Evolutionary conservation across 495 filamentous ascomycete genomes (phyloP), one percentile per base, ranked within the genome.

Genomic region (Penicillium alfredii): DNA sequence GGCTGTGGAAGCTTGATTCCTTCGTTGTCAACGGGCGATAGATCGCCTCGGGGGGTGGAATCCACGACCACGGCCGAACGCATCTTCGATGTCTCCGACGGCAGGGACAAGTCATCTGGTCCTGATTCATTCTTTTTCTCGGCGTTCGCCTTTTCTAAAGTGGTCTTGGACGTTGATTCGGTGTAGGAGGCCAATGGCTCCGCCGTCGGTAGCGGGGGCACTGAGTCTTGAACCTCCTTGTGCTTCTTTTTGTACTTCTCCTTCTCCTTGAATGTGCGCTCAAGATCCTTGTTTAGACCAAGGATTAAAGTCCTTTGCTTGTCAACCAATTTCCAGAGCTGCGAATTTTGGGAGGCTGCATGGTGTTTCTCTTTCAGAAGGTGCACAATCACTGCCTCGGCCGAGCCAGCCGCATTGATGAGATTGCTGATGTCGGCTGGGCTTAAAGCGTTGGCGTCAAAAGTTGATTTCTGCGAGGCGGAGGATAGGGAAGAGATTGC

Each of bases 231-330:
- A 36, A 79, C 64, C 30, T 95, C 87, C 57, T 93, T 95, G 9
- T 93, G 47, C 60, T 88, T 93, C 63, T 86, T 89, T 41, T 82
- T 77, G 58, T 96, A 98, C 40, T 82, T 80, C 29, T 97, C 92
- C 59, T 96, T 97, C 45, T 96, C 92, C 55, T 94, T 94, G 50
- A 94, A 57, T 3, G 90, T 81, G 31, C 84, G 78, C 58, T 96
- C 89, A 15, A 98, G 71, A 53, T 98, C 92, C 60, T 92, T 93
- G 50, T 97, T 96, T 23, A 98, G 69, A 1, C 92, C 93, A 16
- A 95, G 51, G 21, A 98, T 88, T 73, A 98, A 84, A 0, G 88
- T 80, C 30, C 92, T 74, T 61, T 98, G 92, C 60, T 98, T 97
- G 58, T 97, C 88, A 16, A 98, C 88, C 30, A 98, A 64, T 35